phyloP scores from a whole-genome alignment of 2,329 filamentous ascomycete genomes.

The Fusarium xyrophilum region DNA sequence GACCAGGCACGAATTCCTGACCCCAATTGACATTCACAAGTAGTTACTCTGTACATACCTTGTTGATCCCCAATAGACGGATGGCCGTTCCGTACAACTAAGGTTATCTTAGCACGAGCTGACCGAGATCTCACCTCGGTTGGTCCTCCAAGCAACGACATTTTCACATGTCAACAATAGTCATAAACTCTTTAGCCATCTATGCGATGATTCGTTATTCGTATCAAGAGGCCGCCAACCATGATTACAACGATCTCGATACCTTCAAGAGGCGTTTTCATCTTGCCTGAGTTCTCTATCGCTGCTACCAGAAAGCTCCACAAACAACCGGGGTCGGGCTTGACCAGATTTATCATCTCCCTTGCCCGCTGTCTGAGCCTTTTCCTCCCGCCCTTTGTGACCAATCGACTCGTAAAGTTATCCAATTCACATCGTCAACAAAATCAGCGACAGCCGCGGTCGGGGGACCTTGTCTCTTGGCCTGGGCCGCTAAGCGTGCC shows the following conservation, averaged over 20 bases:
- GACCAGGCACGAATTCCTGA: not conserved
- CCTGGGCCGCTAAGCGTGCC: conserved; percentile 11
- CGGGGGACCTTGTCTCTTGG: conserved; percentile 9
- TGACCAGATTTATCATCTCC: conserved; percentile 33
- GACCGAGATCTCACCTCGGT: conserved; percentile 25
- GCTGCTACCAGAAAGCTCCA: conserved; percentile 20
- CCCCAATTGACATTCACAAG: not conserved
- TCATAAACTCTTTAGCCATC: conserved; percentile 4
- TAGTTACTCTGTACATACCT: conserved; percentile 13
- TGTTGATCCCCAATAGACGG: not conserved
- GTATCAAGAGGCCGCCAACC: conserved; percentile 1
- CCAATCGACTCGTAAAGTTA: conserved; percentile 30
- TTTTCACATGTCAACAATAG: conserved; percentile 26
- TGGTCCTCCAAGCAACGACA: not conserved
- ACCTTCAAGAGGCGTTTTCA: not conserved
- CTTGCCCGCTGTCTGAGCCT: conserved; percentile 18
- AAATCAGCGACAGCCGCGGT: conserved; percentile 20
- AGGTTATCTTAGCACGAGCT: conserved; percentile 35
- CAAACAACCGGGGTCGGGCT: conserved; percentile 15
- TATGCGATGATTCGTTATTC: conserved; percentile 11
- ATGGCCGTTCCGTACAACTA: conserved; percentile 15
- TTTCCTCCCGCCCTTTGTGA: conserved; percentile 8
- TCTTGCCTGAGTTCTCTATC: not conserved
- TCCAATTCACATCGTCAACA: conserved; percentile 35
- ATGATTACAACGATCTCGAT: not conserved